A percentile compares a stretch with the other conserved stretches of the same genome.
phyloP scores from a whole-genome alignment of 768 basidiomycete genomes.

The Collybiopsis luxurians region DNA sequence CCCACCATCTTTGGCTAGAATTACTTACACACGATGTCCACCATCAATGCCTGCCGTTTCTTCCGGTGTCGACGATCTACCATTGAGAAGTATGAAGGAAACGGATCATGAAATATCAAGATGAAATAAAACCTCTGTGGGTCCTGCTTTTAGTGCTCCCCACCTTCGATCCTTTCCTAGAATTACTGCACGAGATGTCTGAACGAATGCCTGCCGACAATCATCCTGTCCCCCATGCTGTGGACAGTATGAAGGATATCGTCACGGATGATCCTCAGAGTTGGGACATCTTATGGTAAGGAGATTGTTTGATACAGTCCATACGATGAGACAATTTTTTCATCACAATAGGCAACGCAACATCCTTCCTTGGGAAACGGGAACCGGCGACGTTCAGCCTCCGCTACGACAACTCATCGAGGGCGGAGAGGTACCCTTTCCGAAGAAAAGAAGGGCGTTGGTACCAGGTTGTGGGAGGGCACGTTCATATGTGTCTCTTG shows the following conservation, averaged over 20 bases:
- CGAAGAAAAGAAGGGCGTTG: slow-evolving; percentile 39
- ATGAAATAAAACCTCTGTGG: too few relatives aligned
- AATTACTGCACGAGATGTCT: not conserved
- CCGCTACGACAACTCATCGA: slow-evolving; percentile 52
- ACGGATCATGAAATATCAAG: too few relatives aligned
- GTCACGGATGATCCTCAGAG: slow-evolving; percentile 21
- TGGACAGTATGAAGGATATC: slow-evolving; percentile 7
- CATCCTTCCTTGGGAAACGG: slow-evolving; percentile 66
- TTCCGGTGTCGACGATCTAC: too few relatives aligned
- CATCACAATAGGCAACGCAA: slow-evolving; percentile 32
- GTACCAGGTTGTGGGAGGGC: slow-evolving; percentile 60
- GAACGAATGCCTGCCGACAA: too few relatives aligned
- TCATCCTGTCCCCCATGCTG: not conserved
- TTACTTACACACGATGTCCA: too few relatives aligned
- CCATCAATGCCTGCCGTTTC: too few relatives aligned
- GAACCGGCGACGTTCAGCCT: slow-evolving; percentile 51
- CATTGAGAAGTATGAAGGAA: too few relatives aligned
- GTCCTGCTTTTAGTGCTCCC: too few relatives aligned
- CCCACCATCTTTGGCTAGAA: too few relatives aligned
- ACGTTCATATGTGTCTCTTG: not conserved
- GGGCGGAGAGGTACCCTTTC: slow-evolving; percentile 40
- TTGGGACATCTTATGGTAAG: slow-evolving; percentile 28
- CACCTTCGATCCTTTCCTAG: too few relatives aligned
- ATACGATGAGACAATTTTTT: too few relatives aligned
- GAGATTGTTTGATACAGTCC: too few relatives aligned